Base-by-base conservation (phyloP, 1,284 basidiomycete genomes). In the Rhodotorula sp. region DNA sequence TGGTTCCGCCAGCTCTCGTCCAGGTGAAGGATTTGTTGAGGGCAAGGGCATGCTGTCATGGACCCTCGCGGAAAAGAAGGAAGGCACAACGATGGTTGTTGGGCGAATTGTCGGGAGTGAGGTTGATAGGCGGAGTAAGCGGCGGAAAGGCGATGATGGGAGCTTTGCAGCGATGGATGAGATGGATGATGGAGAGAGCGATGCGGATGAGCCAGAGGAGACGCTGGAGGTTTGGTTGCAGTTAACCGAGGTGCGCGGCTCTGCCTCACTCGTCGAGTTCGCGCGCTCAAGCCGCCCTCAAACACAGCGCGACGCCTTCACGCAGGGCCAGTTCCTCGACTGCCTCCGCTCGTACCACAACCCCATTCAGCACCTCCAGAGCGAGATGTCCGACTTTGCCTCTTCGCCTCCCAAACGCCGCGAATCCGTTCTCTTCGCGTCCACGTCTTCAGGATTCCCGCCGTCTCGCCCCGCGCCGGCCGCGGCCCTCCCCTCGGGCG, bases 11-110 rank as follows among this genome's bases (percentile, higher is more conserved):
- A 13, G 11, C 39, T 3, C 7, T 10, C 51, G 36, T 1, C 24
- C 56, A 2, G 68, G 54, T 19, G 61, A 68, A 7, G 67, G 63
- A 5, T 54, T 75, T n/a, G 73, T 75, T 24, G 74, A 75, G 56
- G 74, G 74, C 48, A 75, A 75, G 34, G 72, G 74, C 17, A 75
- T 75, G 74, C 60, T 75, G 29, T 75, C 74, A 8, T 75, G 74
- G 74, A 68, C 71, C 20, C 49, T 75, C 53, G 72, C 72, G 15
- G 74, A 75, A 53, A 75, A 74, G 66, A 68, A 71, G 49, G 72
- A 75, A 32, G 74, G 74, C 3, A 71, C 67, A 53, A 74, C 74
- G 39, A 68, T 62, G 53, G 72, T 75, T 2, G 67, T 64, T 34
- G 74, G 74, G 1, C 52, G 52, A 47, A 63, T 75, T 34, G 29